phyloP scores from a whole-genome alignment of 345 rosid species.

The Salix suchowensis region DNA sequence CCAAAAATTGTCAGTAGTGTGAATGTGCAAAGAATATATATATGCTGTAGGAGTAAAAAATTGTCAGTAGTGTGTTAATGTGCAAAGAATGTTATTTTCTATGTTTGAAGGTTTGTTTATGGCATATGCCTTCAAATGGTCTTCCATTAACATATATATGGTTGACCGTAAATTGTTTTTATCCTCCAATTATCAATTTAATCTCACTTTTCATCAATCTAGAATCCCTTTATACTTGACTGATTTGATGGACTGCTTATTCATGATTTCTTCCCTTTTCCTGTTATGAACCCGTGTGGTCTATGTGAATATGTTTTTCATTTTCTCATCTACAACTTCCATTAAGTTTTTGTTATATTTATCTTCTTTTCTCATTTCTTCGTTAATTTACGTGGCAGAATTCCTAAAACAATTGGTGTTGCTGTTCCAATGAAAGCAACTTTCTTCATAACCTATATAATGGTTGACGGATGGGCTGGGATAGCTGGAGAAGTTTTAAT shows the following conservation, averaged over 20 bases:
- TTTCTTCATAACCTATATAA: conserved; percentile 89
- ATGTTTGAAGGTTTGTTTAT: background rate
- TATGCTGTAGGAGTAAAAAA: too few species aligned
- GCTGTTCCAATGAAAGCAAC: conserved; percentile 94
- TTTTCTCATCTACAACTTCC: background rate
- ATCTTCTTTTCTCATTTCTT: background rate
- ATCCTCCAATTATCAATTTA: background rate
- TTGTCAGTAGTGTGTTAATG: too few species aligned
- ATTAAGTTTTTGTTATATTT: background rate
- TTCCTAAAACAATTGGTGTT: conserved; percentile 75
- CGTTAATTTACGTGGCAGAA: conserved; percentile 32
- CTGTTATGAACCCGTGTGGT: background rate
- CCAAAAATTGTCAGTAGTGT: too few species aligned
- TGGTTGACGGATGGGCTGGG: conserved; percentile 99
- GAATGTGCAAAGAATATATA: too few species aligned
- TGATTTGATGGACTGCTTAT: too few species aligned
- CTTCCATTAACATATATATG: background rate
- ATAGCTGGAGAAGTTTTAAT: conserved; percentile 80
- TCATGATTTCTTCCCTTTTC: too few species aligned
- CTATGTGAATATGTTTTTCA: background rate
- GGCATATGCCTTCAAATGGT: background rate
- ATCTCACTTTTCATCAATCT: background rate
- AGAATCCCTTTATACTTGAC: background rate
- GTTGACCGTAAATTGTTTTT: background rate
- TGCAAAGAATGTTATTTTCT: background rate